Evolutionary conservation across 805 yeast species (phyloP).

Genomic region (Cyberlindnera xylosilytica): DNA sequence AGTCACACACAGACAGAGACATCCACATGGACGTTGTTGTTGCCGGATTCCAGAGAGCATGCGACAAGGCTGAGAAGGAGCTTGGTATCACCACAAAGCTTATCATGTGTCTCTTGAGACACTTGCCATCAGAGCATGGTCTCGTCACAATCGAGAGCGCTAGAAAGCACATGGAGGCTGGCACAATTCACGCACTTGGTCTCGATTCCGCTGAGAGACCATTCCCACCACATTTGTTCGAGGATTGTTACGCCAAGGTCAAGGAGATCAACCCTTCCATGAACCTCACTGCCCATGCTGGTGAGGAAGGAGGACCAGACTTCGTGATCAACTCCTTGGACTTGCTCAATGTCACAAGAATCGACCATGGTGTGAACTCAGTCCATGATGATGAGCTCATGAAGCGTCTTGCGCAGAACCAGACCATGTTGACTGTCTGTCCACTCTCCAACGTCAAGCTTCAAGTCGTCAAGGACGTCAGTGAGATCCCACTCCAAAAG

Average conservation of each 20-base stretch:
- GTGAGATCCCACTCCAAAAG: slow-evolving; percentile 61
- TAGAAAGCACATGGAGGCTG: slow-evolving; percentile 47
- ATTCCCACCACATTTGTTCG: slow-evolving; percentile 69
- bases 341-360: slow-evolving; percentile 57
- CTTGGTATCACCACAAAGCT: slow-evolving; percentile 65
- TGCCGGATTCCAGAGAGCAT: slow-evolving; percentile 64
- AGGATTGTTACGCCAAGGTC: slow-evolving; percentile 55
- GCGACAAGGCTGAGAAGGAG: slow-evolving; percentile 55
- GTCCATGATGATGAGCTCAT: slow-evolving; percentile 51
- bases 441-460: slow-evolving; percentile 76
- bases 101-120: slow-evolving; percentile 82
- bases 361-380: slow-evolving; percentile 79
- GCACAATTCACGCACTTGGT: slow-evolving; percentile 73
- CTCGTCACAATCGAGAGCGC: slow-evolving; percentile 55
- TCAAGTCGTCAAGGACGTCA: slow-evolving; percentile 66
- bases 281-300: slow-evolving; percentile 81
- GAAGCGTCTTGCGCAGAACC: slow-evolving; percentile 50
- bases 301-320: slow-evolving; percentile 84
- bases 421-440: slow-evolving; percentile 66
- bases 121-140: slow-evolving; percentile 60
- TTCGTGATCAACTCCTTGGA: slow-evolving; percentile 60
- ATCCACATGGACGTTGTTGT: slow-evolving; percentile 58
- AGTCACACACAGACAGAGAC: slow-evolving; percentile 73
- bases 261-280: slow-evolving; percentile 48
- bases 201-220: slow-evolving; percentile 77